Percentiles rank a stretch among this genome's conserved stretches.
Evolutionary conservation across 768 basidiomycete species (phyloP).

Genomic region (Neoboletus subvelutipes): DNA sequence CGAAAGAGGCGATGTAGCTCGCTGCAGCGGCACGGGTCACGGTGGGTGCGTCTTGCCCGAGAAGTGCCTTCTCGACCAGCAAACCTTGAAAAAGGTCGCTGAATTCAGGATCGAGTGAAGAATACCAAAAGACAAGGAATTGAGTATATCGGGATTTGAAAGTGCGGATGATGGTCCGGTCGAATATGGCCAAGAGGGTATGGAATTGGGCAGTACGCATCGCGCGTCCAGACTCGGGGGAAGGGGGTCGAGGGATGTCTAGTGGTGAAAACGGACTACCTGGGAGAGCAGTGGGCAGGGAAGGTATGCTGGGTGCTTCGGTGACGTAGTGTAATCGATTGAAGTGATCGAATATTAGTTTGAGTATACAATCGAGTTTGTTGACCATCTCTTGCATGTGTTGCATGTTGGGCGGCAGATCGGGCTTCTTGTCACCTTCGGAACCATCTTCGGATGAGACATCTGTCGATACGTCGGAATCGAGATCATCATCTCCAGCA

Average conservation of each 20-base stretch:
- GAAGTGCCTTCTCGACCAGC: conserved; percentile 87
- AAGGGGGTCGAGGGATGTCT: conserved; percentile 26
- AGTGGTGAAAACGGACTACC: conserved; percentile 16
- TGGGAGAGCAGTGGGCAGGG: conserved; percentile 6
- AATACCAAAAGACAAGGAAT: conserved; percentile 94
- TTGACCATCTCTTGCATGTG: conserved; percentile 84
- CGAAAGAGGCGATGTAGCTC: conserved; percentile 89
- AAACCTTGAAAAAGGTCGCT: conserved; percentile 92
- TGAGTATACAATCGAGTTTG: conserved; percentile 88
- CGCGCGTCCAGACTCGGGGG: conserved; percentile 36
- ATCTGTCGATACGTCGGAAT: conserved; percentile 61
- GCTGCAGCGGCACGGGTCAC: conserved; percentile 91
- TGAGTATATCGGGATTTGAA: conserved; percentile 98
- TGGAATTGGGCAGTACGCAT: conserved; percentile 69
- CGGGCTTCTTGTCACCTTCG: conserved; percentile 38
- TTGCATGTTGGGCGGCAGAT: conserved; percentile 51
- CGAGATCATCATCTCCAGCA: conserved; percentile 50
- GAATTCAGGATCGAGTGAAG: conserved; percentile 86
- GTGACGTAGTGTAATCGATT: conserved; percentile 43
- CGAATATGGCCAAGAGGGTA: conserved; percentile 89
- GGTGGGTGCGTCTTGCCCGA: conserved; percentile 53
- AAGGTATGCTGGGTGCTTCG: conserved; percentile 17
- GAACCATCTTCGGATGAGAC: conserved; percentile 69
- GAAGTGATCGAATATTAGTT: conserved; percentile 85
- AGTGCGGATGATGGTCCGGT: conserved; percentile 88